A percentile compares a stretch with the other conserved stretches of the same genome.
These are phyloP conservation scores for Dalbergia oliveri DNA, from an alignment of 306 rosid genomes.

Conservation along the genomic window DNA sequence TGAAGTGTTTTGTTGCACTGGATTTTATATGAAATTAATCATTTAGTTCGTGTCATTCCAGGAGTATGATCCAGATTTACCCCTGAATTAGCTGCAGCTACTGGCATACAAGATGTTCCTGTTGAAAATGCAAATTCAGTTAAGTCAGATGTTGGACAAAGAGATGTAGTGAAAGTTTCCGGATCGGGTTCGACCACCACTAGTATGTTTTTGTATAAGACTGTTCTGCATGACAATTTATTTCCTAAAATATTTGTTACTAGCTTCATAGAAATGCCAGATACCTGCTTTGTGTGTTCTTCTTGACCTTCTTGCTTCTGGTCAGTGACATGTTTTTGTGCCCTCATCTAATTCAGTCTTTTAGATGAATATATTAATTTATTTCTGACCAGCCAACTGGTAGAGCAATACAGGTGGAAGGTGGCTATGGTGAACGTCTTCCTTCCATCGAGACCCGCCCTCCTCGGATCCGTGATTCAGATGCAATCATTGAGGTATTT, in stretches of 20 bases:
- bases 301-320: constrained; percentile 35
- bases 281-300: constrained; percentile 16
- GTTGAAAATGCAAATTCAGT: constrained; percentile 64
- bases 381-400: constrained; percentile 90
- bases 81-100: constrained; percentile 98
- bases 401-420: constrained; percentile 99
- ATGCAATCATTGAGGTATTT: constrained; percentile 98
- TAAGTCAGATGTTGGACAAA: constrained; percentile 70
- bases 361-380: background rate
- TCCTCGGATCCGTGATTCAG: constrained; percentile 93
- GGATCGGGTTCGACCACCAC: constrained; percentile 79
- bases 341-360: constrained; percentile 34
- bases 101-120: constrained; percentile 76
- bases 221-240: background rate
- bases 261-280: constrained; percentile 11
- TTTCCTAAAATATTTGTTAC: background rate
- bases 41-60: constrained; percentile 48
- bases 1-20: constrained; percentile 1
- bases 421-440: constrained; percentile 94
- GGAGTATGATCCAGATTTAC: constrained; percentile 99
- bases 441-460: constrained; percentile 98
- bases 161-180: constrained; percentile 69
- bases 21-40: constrained; percentile 16
- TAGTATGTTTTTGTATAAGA: constrained; percentile 62
- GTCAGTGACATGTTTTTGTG: constrained; percentile 40